Percentiles rank a stretch among this genome's conserved stretches.
These are phyloP conservation scores for Pseudocercospora vitis DNA, from an alignment of 2,329 filamentous ascomycete genomes.

Conservation along the genomic window DNA sequence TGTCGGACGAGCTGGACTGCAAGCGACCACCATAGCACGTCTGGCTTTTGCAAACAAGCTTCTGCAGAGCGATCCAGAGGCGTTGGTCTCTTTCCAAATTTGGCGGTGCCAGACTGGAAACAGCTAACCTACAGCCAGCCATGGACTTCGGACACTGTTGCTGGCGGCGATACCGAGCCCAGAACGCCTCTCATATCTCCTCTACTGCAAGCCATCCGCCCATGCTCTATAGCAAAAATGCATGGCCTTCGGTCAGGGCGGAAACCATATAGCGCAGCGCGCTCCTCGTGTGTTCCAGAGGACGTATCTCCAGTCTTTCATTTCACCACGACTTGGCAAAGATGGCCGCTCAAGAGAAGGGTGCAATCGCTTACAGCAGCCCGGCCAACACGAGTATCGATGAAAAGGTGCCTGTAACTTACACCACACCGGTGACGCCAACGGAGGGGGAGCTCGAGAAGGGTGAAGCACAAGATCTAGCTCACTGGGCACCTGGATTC, in stretches of 20 bases:
- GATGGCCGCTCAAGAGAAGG: conserved; percentile 4
- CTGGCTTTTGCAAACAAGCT: neutral
- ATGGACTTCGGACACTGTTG: neutral
- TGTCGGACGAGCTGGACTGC: conserved; percentile 7
- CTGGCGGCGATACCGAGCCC: conserved; percentile 4
- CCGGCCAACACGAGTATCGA: neutral
- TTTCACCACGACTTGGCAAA: neutral
- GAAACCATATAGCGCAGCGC: neutral
- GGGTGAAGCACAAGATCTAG: neutral
- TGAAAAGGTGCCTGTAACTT: conserved; percentile 2
- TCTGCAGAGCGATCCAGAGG: conserved; percentile 1
- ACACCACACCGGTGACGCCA: conserved; percentile 1
- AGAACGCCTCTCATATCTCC: conserved; percentile 1
- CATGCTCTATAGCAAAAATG: neutral
- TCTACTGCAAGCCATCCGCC: neutral
- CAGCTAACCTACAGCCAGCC: neutral
- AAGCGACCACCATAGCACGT: conserved; percentile 11
- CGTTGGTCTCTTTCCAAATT: neutral
- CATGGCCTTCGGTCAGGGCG: neutral
- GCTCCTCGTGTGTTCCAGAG: neutral
- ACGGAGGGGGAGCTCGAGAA: conserved; percentile 8
- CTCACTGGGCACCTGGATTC: conserved; percentile 6
- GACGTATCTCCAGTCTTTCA: neutral
- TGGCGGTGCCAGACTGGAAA: neutral
- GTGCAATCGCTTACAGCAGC: neutral